A percentile compares a stretch with the other conserved stretches of the same genome.
Conservation (phyloP, 148 eudicot genomes). For the Beta vulgaris region DNA sequence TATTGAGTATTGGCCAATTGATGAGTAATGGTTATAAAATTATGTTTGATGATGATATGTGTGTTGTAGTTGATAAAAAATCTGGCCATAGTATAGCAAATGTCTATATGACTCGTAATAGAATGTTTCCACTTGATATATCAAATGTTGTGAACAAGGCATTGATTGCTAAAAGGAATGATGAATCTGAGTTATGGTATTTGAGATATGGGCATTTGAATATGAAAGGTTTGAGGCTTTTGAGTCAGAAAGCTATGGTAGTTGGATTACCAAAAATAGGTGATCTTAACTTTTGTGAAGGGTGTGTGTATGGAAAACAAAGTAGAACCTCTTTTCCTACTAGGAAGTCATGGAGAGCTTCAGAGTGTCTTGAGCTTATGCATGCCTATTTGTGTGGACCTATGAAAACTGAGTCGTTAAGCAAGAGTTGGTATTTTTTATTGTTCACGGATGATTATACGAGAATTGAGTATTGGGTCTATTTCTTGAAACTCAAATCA, state of each 20-base stretch:
- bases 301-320: too few relatives aligned
- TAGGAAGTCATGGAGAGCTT: too few relatives aligned
- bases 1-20: slow-evolving; percentile 36
- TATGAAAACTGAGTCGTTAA: background rate
- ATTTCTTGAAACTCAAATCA: background rate
- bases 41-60: slow-evolving; percentile 21
- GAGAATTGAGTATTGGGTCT: background rate
- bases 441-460: background rate
- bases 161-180: background rate
- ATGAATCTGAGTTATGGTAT: slow-evolving; percentile 23
- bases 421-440: background rate
- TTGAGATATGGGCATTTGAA: too few relatives aligned
- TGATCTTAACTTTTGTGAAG: slow-evolving; percentile 6
- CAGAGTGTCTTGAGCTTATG: slow-evolving; percentile 1
- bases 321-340: too few relatives aligned
- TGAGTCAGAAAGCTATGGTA: background rate
- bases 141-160: background rate
- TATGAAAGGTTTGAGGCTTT: slow-evolving; percentile 2
- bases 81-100: background rate
- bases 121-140: slow-evolving; percentile 25
- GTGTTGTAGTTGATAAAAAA: slow-evolving; percentile 12
- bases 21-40: slow-evolving; percentile 25
- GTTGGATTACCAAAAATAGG: slow-evolving; percentile 4
- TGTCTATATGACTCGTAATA: slow-evolving; percentile 12
- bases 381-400: slow-evolving; percentile 15